phyloP scores from a whole-genome alignment of 2,329 filamentous ascomycete species.

The Clarireedia homoeocarpa region DNA sequence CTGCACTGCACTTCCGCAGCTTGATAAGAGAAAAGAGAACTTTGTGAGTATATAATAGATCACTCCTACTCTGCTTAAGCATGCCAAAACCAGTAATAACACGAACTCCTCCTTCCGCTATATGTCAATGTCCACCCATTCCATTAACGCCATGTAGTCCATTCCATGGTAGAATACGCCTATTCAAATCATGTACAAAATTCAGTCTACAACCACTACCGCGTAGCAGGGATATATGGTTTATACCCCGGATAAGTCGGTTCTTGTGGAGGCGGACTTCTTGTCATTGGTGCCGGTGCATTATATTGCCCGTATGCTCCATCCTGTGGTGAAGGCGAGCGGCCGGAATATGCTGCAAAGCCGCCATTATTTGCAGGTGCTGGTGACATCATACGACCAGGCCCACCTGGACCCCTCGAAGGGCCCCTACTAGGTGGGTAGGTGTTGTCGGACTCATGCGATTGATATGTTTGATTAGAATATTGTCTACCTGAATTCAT shows the following conservation, averaged over 20 bases:
- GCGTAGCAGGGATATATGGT: background rate
- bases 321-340: background rate
- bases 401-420: constrained; percentile 15
- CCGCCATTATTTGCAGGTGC: constrained; percentile 19
- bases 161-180: too few relatives aligned
- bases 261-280: constrained; percentile 1
- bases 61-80: too few relatives aligned
- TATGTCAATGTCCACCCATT: too few relatives aligned
- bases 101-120: too few relatives aligned
- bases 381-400: constrained; percentile 20
- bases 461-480: constrained; percentile 7
- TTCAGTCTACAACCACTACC: background rate
- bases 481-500: constrained; percentile 1
- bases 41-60: too few relatives aligned
- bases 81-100: too few relatives aligned
- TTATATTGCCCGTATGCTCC: background rate
- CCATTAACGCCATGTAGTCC: too few relatives aligned
- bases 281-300: background rate
- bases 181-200: too few relatives aligned
- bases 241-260: constrained; percentile 4
- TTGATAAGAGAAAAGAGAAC: too few relatives aligned
- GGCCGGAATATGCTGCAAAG: constrained; percentile 9
- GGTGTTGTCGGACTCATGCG: background rate
- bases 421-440: constrained; percentile 9
- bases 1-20: too few relatives aligned